Percentiles rank a stretch among this genome's conserved stretches.
Conservation (phyloP, 352 stramenopile genomes). For the Globisporangium irregulare region DNA sequence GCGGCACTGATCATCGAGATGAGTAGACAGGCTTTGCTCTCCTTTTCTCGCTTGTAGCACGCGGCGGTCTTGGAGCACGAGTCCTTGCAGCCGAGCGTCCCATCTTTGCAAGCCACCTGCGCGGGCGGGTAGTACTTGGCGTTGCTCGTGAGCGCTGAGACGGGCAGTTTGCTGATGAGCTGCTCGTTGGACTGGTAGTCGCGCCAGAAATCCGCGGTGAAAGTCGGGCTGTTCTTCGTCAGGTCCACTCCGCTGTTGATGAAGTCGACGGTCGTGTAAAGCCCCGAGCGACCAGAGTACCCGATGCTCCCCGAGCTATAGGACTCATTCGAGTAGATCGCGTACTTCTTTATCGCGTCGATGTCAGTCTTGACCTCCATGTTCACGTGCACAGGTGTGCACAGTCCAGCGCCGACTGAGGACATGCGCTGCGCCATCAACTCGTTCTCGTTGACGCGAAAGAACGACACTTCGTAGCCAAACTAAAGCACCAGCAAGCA, state of each 20-base stretch:
- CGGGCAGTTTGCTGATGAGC: constrained; percentile 16
- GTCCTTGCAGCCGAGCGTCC: constrained; percentile 33
- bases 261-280: no score
- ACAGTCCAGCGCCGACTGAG: constrained; percentile 17
- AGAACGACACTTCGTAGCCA: constrained; percentile 38
- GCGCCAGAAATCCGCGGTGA: constrained; percentile 49
- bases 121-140: constrained; percentile 26
- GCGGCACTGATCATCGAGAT: constrained; percentile 35
- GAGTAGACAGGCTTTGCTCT: constrained; percentile 36
- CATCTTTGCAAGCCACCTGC: constrained; percentile 23
- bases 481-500: constrained; percentile 15
- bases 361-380: constrained; percentile 22
- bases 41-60: constrained; percentile 28
- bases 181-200: constrained; percentile 23
- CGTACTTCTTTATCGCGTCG: neutral
- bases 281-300: constrained; percentile 24
- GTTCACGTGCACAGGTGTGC: constrained; percentile 29
- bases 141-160: constrained; percentile 26
- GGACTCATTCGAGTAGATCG: constrained; percentile 30
- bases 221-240: constrained; percentile 16
- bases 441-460: constrained; percentile 9
- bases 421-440: constrained; percentile 43
- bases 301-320: constrained; percentile 34
- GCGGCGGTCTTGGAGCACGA: constrained; percentile 43
- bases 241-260: neutral